Evolutionary conservation across 345 rosid species (phyloP), one percentile per base, ranked within the genome.

Genomic region (Populus deltoides): DNA sequence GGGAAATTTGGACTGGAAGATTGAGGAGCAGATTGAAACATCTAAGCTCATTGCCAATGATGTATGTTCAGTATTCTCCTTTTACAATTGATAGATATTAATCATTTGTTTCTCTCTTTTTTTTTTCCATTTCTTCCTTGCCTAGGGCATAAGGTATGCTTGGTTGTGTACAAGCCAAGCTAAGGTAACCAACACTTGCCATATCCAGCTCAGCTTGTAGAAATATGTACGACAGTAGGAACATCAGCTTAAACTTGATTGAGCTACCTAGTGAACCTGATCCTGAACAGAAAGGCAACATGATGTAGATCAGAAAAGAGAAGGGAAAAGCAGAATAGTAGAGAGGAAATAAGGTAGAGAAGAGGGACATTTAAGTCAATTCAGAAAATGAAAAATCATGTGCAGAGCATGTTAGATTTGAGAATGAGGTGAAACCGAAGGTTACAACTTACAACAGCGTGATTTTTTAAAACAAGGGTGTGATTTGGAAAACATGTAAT

Each of bases 1-100:
- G 75, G 91, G 90, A 51, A 89, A 66, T 79, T 85, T 93, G 91
- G 98, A 93, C 80, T 92, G 94, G 93, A 93, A 95, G 85, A 70
- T 93, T 78, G 93, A 90, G 80, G 96, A 95, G 86, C 98, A 89
- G 83, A 83, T 71, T 49, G 94, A 89, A 81, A 89, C 88, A 57
- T 90, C 95, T 65, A 87, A 86, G 86, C 86, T 83, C 70, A 92
- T 95, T 36, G 80, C 90, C 68, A 85, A 78, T 83, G 87, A 92
- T 86, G 97, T 89, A 90, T 57, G 65, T 57, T 74, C 62, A 62
- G 62, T 57, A 24, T 24, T 75, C 24, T 68, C 57, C 59, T 66
- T 24, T 76, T 67, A 57, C 29, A 22, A 59, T 47, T 16, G 67
- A 68, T 75, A 8, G 51, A 62, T 77, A 41, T 31, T 13, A 35